Evolutionary conservation across 2,329 filamentous ascomycete genomes (phyloP), one percentile per base, ranked within the genome.

Genomic region (Dactylellina leptospora): DNA sequence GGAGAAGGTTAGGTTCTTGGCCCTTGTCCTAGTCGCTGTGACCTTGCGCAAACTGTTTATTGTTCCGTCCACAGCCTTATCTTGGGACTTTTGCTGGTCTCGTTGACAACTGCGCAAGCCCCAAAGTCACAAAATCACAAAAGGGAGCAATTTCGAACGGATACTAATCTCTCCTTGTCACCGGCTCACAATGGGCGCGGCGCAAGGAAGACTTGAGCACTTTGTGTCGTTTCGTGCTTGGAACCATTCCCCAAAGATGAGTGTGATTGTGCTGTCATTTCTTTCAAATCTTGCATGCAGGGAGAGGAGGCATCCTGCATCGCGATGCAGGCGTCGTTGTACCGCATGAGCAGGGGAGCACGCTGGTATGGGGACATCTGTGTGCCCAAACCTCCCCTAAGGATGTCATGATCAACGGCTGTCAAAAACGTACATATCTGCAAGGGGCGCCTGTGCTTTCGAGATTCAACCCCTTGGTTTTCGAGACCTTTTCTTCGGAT

Each of bases 281-380:
- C 45, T 47, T 9, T 58, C 45, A 36, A 33, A 44, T 47, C 53
- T 56, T 58, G 66, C 66, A 71, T 62, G 59, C 59, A 71, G 66
- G 61, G 54, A 64, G 27, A 16, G 38, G 53, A 71, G 58, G 66
- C 56, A 69, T 61, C 56, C 58, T 71, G 66, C 66, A 63, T 63
- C n/a, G n/a, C n/a, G n/a, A n/a, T n/a, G n/a, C n/a, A n/a, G n/a
- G n/a, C n/a, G n/a, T n/a, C 58, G 64, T 71, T 56, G 64, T 71
- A 71, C 64, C 56, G 56, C 64, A 71, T 71, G 56, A 62, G 53
- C 66, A 71, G 58, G 66, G 64, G 47, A 1, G 47, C 23, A 11
- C 50, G 36, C 25, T 33, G 51, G 58, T 53, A 58, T 58, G 33
- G 63, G 25, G 23, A 33, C 20, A 40, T 28, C n/a, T 36, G 44